Percentiles rank a stretch among this genome's conserved stretches.
phyloP scores from a whole-genome alignment of 2,329 filamentous ascomycete genomes.

The Fusarium sp. region DNA sequence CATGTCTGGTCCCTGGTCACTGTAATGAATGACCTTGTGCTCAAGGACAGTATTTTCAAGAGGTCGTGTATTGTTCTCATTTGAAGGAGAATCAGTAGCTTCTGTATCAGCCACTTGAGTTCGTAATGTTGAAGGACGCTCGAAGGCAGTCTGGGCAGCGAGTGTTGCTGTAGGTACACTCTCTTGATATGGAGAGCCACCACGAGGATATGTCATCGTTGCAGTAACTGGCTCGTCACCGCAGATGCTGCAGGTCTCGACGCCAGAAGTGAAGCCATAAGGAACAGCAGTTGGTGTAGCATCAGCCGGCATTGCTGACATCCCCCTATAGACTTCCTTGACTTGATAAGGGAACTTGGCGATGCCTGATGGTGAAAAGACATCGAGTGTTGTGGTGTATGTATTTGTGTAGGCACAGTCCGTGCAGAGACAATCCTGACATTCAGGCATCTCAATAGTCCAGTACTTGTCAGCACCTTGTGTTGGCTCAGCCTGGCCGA shows the following conservation, averaged over 20 bases:
- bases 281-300: constrained; percentile 30
- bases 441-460: constrained; percentile 41
- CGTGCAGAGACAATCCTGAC: constrained; percentile 35
- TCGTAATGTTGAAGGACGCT: constrained; percentile 26
- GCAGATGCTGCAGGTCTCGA: constrained; percentile 34
- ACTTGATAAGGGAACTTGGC: constrained; percentile 31
- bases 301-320: constrained; percentile 35
- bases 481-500: constrained; percentile 36
- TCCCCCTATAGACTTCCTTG: constrained; percentile 42
- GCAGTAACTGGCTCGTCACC: constrained; percentile 34
- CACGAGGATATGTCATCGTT: constrained; percentile 42
- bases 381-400: constrained; percentile 39
- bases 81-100: constrained; percentile 15
- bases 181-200: constrained; percentile 33
- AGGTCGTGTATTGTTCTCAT: not conserved
- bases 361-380: constrained; percentile 35
- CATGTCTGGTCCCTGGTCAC: not conserved
- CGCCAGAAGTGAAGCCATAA: constrained; percentile 36
- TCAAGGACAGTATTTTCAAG: constrained; percentile 29
- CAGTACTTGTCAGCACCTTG: constrained; percentile 35
- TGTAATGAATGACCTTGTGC: constrained; percentile 21
- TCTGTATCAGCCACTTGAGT: constrained; percentile 18
- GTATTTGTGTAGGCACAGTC: constrained; percentile 37
- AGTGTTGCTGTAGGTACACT: constrained; percentile 15
- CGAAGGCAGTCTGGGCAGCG: not conserved